phyloP scores from a whole-genome alignment of 176 grass and related monocot species.

The Triticum urartu region DNA sequence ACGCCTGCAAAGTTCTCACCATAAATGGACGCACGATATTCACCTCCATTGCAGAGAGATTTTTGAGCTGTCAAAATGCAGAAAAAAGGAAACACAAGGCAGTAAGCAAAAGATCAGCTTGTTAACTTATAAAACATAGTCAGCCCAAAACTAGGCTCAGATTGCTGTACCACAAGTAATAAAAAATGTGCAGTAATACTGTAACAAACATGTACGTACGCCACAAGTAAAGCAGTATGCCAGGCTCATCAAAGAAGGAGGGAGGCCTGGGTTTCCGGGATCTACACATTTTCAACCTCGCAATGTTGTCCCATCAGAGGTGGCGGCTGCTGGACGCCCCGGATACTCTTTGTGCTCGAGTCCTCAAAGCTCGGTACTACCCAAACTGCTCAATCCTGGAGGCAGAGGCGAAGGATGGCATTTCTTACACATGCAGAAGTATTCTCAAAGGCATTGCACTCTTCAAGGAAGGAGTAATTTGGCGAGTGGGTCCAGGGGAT shows the following conservation, averaged over 20 bases:
- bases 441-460: too few relatives aligned
- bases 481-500: too few relatives aligned
- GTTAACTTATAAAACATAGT: neutral
- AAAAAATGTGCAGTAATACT: neutral
- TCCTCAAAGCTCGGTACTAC: too few relatives aligned
- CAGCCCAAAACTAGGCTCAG: neutral
- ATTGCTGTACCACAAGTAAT: neutral
- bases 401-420: too few relatives aligned
- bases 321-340: too few relatives aligned
- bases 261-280: too few relatives aligned
- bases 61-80: slow-evolving; percentile 71
- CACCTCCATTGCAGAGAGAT: slow-evolving; percentile 98
- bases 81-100: neutral
- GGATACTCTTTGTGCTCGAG: too few relatives aligned
- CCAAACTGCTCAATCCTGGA: too few relatives aligned
- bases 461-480: too few relatives aligned
- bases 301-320: too few relatives aligned
- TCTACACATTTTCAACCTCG: too few relatives aligned
- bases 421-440: too few relatives aligned
- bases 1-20: slow-evolving; percentile 88
- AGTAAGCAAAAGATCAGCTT: neutral
- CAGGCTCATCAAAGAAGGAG: neutral
- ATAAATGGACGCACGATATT: slow-evolving; percentile 95
- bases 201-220: neutral
- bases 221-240: neutral